Percentiles rank a stretch among this genome's conserved stretches.
Conservation (phyloP, 176 grass and related monocot species). For the Phoenix roebelenii region DNA sequence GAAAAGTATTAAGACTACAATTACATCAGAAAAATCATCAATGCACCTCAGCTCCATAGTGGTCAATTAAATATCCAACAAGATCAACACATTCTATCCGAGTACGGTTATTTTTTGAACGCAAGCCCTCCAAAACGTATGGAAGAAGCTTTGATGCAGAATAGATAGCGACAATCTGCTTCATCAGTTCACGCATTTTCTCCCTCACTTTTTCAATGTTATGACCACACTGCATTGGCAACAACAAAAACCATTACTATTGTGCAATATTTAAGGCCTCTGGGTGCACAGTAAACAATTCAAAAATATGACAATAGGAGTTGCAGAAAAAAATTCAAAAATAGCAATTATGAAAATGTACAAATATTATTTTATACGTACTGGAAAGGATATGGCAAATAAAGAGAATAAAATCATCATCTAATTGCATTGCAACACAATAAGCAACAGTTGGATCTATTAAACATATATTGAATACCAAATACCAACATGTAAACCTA, state of each 20-base stretch:
- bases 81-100: slow-evolving; percentile 97
- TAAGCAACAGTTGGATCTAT: too few species aligned
- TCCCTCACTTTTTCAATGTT: slow-evolving; percentile 98
- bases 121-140: slow-evolving; percentile 82
- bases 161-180: slow-evolving; percentile 77
- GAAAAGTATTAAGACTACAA: not conserved
- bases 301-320: too few species aligned
- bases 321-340: too few species aligned
- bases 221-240: slow-evolving; percentile 70
- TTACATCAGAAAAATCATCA: not conserved
- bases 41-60: slow-evolving; percentile 67
- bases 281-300: too few species aligned
- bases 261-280: too few species aligned
- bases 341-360: too few species aligned
- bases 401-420: too few species aligned
- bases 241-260: too few species aligned
- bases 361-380: too few species aligned
- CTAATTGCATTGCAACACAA: too few species aligned
- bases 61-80: slow-evolving; percentile 83
- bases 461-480: too few species aligned
- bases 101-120: slow-evolving; percentile 94
- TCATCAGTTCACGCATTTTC: slow-evolving; percentile 94
- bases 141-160: slow-evolving; percentile 80
- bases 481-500: slow-evolving; percentile 7
- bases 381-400: too few species aligned